These are phyloP conservation scores for Hericium erinaceus DNA, from an alignment of 768 basidiomycete genomes.

Conservation along the genomic window DNA sequence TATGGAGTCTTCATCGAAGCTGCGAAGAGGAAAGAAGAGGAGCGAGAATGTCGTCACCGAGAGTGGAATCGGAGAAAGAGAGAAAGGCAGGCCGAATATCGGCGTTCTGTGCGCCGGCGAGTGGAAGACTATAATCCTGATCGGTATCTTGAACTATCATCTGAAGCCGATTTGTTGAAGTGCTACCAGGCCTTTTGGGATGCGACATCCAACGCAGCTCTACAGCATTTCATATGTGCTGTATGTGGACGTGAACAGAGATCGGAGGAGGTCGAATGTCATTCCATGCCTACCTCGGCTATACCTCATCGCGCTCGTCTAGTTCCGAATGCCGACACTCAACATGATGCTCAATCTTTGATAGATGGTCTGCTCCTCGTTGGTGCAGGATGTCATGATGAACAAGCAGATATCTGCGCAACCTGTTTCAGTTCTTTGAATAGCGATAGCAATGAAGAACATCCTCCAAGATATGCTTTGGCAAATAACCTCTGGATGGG, in stretches of 20 bases:
- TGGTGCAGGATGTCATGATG: background rate
- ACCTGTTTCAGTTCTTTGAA: background rate
- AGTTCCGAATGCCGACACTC: background rate
- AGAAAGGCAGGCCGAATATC: too few species aligned
- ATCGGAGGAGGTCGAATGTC: background rate
- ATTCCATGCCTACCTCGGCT: background rate
- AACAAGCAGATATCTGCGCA: background rate
- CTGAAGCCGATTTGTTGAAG: background rate
- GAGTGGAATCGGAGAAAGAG: too few species aligned
- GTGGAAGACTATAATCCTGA: too few species aligned
- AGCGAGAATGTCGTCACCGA: too few species aligned
- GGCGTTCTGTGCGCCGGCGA: too few species aligned
- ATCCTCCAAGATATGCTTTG: slow-evolving; percentile 7
- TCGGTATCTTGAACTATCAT: background rate
- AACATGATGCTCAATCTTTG: background rate
- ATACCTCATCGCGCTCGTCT: background rate
- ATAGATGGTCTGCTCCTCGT: background rate
- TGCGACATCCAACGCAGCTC: background rate
- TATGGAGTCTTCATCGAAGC: too few species aligned
- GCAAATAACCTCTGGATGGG: slow-evolving; percentile 34
- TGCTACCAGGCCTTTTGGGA: background rate
- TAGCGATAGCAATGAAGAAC: background rate
- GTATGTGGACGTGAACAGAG: background rate
- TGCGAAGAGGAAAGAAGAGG: too few species aligned
- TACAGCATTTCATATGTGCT: background rate